phyloP scores from a whole-genome alignment of 441 rosid species.

The Biscutella laevigata region DNA sequence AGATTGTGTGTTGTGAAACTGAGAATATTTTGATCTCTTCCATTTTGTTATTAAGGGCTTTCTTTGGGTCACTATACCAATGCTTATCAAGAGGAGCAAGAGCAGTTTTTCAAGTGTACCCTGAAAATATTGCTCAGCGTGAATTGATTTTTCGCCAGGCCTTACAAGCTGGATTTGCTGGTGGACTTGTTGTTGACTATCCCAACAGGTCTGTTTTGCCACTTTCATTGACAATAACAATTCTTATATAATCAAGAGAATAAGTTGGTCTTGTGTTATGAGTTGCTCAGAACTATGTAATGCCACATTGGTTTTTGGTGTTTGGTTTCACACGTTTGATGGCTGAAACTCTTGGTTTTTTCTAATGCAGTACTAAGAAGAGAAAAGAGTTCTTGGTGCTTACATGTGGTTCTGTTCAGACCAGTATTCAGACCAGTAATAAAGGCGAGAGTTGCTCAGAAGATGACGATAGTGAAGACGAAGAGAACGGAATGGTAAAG shows the following conservation, averaged over 20 bases:
- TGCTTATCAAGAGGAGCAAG: slow-evolving; percentile 86
- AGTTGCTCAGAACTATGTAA: neutral
- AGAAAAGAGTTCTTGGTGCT: slow-evolving; percentile 85
- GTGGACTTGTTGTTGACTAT: slow-evolving; percentile 84
- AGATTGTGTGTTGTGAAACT: neutral
- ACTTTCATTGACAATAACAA: neutral
- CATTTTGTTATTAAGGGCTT: too few relatives aligned
- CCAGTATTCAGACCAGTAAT: slow-evolving; percentile 28
- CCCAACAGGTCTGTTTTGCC: slow-evolving; percentile 64
- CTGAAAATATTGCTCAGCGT: slow-evolving; percentile 74
- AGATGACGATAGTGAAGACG: slow-evolving; percentile 50
- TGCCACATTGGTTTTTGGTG: neutral
- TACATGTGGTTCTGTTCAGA: slow-evolving; percentile 60
- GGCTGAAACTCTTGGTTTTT: neutral
- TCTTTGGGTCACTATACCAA: slow-evolving; percentile 78
- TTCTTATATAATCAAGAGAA: neutral
- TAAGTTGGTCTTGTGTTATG: neutral
- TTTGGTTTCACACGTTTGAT: neutral
- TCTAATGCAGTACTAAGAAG: slow-evolving; percentile 52
- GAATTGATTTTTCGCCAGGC: slow-evolving; percentile 76
- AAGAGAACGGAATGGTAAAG: slow-evolving; percentile 52
- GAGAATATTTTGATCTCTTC: too few relatives aligned
- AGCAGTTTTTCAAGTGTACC: slow-evolving; percentile 84
- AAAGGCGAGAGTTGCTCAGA: slow-evolving; percentile 55
- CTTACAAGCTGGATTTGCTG: slow-evolving; percentile 86